Evolutionary conservation across 768 basidiomycete genomes (phyloP).

Genomic region (Podaxis mareebaensis): DNA sequence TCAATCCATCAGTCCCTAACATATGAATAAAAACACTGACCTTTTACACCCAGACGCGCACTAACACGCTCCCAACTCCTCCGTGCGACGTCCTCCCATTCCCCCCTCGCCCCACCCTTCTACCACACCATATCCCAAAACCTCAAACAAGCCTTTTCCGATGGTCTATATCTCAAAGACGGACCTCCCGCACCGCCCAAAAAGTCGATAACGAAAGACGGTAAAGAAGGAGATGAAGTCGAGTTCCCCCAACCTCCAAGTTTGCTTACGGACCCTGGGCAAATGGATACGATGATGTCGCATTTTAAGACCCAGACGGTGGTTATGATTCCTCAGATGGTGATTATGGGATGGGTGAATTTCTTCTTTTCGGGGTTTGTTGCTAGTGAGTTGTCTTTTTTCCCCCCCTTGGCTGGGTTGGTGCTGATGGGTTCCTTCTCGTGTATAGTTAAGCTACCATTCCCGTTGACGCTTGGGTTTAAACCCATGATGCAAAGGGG

Average conservation of each 20-base stretch:
- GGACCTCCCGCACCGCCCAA: slow-evolving; percentile 49
- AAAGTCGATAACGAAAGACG: slow-evolving; percentile 31
- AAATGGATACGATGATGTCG: slow-evolving; percentile 98
- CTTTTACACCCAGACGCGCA: slow-evolving; percentile 53
- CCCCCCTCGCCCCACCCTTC: slow-evolving; percentile 73
- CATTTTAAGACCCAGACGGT: slow-evolving; percentile 99
- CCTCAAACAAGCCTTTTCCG: slow-evolving; percentile 68
- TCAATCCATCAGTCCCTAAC: no score
- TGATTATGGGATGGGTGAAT: slow-evolving; percentile 99
- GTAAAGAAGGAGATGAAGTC: slow-evolving; percentile 39
- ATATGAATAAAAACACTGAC: background rate
- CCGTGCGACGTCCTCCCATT: slow-evolving; percentile 76
- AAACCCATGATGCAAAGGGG: slow-evolving; percentile 98
- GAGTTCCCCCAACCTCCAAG: slow-evolving; percentile 57
- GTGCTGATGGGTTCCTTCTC: slow-evolving; percentile 1
- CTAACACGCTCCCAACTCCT: slow-evolving; percentile 83
- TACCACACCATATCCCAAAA: slow-evolving; percentile 77
- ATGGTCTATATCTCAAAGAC: slow-evolving; percentile 86
- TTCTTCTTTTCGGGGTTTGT: slow-evolving; percentile 99
- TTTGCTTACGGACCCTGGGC: slow-evolving; percentile 84
- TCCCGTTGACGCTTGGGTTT: slow-evolving; percentile 95
- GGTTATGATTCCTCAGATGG: slow-evolving; percentile 98
- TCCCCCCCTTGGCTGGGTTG: background rate
- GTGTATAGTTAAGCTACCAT: slow-evolving; percentile 85
- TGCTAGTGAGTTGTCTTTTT: slow-evolving; percentile 67